Base-by-base conservation (phyloP, 2,329 filamentous ascomycete species). In the Dactylellina haptotyla region DNA sequence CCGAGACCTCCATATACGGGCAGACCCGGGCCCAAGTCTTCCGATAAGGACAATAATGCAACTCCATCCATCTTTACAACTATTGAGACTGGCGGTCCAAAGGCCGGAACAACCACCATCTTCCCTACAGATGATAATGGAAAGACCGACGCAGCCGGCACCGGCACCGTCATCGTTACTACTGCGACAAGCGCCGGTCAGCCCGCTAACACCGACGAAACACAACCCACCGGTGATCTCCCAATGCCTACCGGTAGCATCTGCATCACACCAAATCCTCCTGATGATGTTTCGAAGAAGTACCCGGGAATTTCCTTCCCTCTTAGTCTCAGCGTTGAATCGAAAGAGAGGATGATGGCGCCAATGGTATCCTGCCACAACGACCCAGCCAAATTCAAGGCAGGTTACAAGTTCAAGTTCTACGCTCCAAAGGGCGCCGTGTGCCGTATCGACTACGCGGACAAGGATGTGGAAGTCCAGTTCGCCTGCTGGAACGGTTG, bases 371-470 rank as follows among this genome's bases (percentile, higher is more conserved):
- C 32, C 14, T 54, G 50, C 50, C 50, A 54, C n/a, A 34, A 34
- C 50, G 50, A 54, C 16, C 20, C 34, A 30, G 16, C 28, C n/a
- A 54, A 54, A 12, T 54, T 54, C 50, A 37, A 54, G 50, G 28
- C 4, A 2, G 28, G 28, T 12, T 34, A 34, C 30, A n/a, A 54
- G 8, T 54, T 54, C 30, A 37, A 34, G 30, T 30, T 54, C 9
- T 54, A 18, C 8, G 28, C 50, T n/a, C 20, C 34, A 3, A n/a
- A 26, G 5, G 30, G 20, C n/a, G 16, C 50, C 28, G 18, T 34
- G 18, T 54, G 50, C 50, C 50, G 50, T 34, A 8, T 34, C 25
- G 50, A 54, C n/a, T 54, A 54, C 50, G 28, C 20, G 26, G 20
- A 16, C 4, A 25, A 3, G 9, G 20, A 26, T 12, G 23, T 16